phyloP scores from a whole-genome alignment of 176 grass and related monocot species.

The Avena insularis region DNA sequence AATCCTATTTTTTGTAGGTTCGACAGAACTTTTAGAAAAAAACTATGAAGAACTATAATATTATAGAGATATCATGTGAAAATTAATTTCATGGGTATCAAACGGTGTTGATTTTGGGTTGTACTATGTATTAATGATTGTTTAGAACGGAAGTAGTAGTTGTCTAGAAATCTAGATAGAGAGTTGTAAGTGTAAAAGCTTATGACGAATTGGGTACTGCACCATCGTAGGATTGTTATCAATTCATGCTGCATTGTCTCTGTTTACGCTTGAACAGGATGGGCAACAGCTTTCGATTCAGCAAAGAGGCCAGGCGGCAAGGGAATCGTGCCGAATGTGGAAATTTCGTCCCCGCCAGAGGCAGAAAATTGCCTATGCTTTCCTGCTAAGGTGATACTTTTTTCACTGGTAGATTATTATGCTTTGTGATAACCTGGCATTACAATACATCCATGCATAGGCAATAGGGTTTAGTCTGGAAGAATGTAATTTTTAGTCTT shows the following conservation, averaged over 20 bases:
- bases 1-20: no score
- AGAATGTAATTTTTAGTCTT: neutral
- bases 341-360: neutral
- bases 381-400: slow-evolving; percentile 33
- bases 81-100: no score
- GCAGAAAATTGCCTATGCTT: neutral
- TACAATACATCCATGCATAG: neutral
- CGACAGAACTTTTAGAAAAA: no score
- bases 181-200: neutral
- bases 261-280: slow-evolving; percentile 39
- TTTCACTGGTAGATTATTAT: neutral
- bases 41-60: no score
- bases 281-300: slow-evolving; percentile 24
- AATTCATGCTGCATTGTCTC: neutral
- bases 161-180: neutral
- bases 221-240: neutral
- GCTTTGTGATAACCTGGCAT: neutral
- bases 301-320: slow-evolving; percentile 13
- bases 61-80: no score
- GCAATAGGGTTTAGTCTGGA: neutral
- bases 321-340: neutral
- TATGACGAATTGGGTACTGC: slow-evolving; percentile 12
- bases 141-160: neutral
- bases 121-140: no score
- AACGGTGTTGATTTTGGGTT: no score